phyloP scores from a whole-genome alignment of 805 yeast species.

The Dipodascus geniculatus region DNA sequence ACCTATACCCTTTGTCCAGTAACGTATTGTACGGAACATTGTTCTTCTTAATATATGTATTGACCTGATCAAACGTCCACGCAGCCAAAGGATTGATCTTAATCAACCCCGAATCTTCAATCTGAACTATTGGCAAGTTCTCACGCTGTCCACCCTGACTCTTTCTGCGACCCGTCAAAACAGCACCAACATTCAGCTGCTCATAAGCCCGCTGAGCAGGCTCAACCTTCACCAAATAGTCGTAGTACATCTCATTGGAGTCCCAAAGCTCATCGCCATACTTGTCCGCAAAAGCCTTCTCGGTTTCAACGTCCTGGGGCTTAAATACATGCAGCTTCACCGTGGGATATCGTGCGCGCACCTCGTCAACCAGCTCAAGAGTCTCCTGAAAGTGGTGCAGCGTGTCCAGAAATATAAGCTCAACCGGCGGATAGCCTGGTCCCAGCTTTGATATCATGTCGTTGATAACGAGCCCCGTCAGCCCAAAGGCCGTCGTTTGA shows the following conservation, averaged over 20 bases:
- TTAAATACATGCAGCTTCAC: conserved; percentile 50
- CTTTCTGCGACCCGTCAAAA: conserved; percentile 81
- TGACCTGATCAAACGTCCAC: conserved; percentile 70
- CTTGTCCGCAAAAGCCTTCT: conserved; percentile 47
- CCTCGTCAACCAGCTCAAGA: conserved; percentile 50
- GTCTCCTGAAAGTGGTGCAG: conserved; percentile 95
- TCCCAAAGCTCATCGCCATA: conserved; percentile 82
- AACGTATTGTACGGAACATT: conserved; percentile 79
- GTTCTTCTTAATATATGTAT: conserved; percentile 52
- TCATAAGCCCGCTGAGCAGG: conserved; percentile 79
- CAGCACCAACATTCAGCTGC: conserved; percentile 65
- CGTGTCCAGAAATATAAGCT: conserved; percentile 80
- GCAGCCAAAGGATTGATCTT: conserved; percentile 83
- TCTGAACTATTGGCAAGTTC: conserved; percentile 59
- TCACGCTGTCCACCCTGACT: conserved; percentile 84
- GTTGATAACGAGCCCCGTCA: conserved; percentile 79
- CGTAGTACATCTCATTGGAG: conserved; percentile 66
- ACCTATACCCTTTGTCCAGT: conserved; percentile 76
- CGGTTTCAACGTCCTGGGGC: conserved; percentile 48
- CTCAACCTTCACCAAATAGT: conserved; percentile 82
- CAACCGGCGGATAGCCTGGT: conserved; percentile 35
- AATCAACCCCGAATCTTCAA: conserved; percentile 60
- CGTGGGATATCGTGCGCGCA: conserved; percentile 44
- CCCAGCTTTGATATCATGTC: conserved; percentile 61
- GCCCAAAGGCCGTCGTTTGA: conserved; percentile 93